phyloP scores from a whole-genome alignment of 2,329 filamentous ascomycete genomes.

The Boeremia exigua region DNA sequence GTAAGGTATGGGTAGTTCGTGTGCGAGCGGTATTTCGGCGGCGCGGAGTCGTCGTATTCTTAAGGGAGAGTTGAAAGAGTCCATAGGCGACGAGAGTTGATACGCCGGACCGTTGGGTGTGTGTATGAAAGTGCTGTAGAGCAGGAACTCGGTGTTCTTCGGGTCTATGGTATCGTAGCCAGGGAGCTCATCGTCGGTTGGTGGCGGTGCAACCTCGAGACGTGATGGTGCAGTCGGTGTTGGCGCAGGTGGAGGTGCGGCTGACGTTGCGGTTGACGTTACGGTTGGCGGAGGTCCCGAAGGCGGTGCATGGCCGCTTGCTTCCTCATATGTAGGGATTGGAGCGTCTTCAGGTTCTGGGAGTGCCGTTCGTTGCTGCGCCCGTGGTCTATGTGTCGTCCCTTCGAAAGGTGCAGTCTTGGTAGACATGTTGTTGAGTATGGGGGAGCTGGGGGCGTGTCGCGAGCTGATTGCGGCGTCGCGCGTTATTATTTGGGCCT shows the following conservation, averaged over 20 bases:
- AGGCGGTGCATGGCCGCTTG: constrained; percentile 11
- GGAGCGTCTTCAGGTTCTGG: constrained; percentile 8
- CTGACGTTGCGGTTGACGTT: background rate
- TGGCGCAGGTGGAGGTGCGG: constrained; percentile 3
- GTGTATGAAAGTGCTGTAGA: constrained; percentile 30
- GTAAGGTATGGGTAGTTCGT: constrained; percentile 19
- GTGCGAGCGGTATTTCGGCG: constrained; percentile 19
- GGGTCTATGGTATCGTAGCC: constrained; percentile 25
- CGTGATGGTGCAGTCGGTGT: background rate
- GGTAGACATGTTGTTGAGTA: background rate
- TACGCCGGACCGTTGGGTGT: constrained; percentile 22
- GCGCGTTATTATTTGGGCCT: background rate
- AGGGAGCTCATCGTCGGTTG: constrained; percentile 17
- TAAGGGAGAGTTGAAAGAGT: constrained; percentile 20
- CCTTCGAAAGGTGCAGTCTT: constrained; percentile 15
- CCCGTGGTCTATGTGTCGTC: constrained; percentile 8
- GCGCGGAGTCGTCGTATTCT: constrained; percentile 26
- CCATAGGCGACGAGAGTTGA: constrained; percentile 25
- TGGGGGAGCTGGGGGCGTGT: background rate
- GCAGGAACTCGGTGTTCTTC: constrained; percentile 22
- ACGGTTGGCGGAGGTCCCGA: constrained; percentile 5
- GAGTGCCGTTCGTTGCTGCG: constrained; percentile 7
- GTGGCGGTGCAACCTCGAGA: constrained; percentile 2
- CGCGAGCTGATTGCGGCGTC: background rate
- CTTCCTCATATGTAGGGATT: constrained; percentile 18